Evolutionary conservation across 495 filamentous ascomycete species (phyloP), one percentile per base, ranked within the genome.

Genomic region (Penicillium paradoxum): DNA sequence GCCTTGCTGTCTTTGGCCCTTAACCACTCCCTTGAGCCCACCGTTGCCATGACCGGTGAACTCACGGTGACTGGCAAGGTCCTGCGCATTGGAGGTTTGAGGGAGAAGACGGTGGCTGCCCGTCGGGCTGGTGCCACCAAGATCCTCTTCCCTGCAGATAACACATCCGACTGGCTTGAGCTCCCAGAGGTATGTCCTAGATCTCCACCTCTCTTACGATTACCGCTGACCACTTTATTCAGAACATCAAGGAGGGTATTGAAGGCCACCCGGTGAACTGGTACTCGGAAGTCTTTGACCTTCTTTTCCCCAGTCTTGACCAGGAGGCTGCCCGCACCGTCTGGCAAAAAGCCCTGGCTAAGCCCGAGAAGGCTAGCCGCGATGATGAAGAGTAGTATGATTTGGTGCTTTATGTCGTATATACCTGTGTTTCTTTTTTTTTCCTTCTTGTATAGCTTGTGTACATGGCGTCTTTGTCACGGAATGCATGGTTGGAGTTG

Each of bases 81-180:
- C 6, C 74, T 99, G 49, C 80, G 95, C 60, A 99, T 99, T 73
- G 95, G 95, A 22, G 95, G 95, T 0, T 73, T 99, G 60, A 79
- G 95, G 50, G 95, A 99, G 79, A 99, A 99, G 83, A 96, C 93
- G n/a, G 93, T 99, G 45, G 95, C 95, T 43, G 95, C 95, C 44
- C 80, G 91, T 56, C 80, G 95, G 51, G 93, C 95, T 42, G 95
- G 95, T 52, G 95, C 90, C 53, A 93, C 86, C 74, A 97, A 83
- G 76, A 84, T 99, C 61, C 85, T 99, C 61, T 99, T 99, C 78
- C 95, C 95, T 41, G 76, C 80, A 40, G 95, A 97, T 73, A 97
- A 97, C 75, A 81, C 84, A 75, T 89, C 86, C 37, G 93, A 99
- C 77, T 99, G 95, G 95, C 74, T 97, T 42, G 95, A 99, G 72